A percentile compares a stretch with the other conserved stretches of the same genome.
phyloP scores from a whole-genome alignment of 2,329 filamentous ascomycete species.

The Ceratocystis alfenasii region DNA sequence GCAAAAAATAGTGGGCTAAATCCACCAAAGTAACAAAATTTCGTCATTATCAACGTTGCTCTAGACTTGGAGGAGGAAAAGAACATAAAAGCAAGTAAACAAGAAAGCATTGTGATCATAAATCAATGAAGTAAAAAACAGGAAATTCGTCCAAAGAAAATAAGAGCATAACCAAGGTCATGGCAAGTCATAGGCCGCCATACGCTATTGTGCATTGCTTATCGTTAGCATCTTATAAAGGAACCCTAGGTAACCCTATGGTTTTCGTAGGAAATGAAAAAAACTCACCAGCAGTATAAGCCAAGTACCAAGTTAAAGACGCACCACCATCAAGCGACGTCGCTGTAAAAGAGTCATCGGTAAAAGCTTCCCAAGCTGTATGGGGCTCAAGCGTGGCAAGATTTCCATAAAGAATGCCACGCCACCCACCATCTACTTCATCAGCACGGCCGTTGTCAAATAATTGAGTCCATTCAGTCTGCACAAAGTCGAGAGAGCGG shows the following conservation, averaged over 20 bases:
- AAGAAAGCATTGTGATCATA: background rate
- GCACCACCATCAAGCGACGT: constrained; percentile 71
- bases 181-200: background rate
- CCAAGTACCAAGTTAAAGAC: constrained; percentile 73
- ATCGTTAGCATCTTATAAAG: background rate
- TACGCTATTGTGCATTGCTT: background rate
- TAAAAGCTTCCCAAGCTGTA: constrained; percentile 65
- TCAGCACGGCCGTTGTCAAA: constrained; percentile 59
- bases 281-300: constrained; percentile 59
- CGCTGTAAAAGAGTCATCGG: constrained; percentile 50
- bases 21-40: too few relatives aligned
- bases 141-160: background rate
- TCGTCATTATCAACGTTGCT: too few relatives aligned
- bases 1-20: background rate
- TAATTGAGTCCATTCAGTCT: constrained; percentile 69
- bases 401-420: constrained; percentile 72
- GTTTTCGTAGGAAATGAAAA: background rate
- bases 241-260: background rate
- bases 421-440: constrained; percentile 64
- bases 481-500: constrained; percentile 57
- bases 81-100: background rate
- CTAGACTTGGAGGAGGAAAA: background rate
- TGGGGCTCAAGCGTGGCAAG: constrained; percentile 62
- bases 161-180: background rate
- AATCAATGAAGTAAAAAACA: background rate